Base-by-base conservation (phyloP, 202 grass and related monocot genomes). In the Setaria viridis region DNA sequence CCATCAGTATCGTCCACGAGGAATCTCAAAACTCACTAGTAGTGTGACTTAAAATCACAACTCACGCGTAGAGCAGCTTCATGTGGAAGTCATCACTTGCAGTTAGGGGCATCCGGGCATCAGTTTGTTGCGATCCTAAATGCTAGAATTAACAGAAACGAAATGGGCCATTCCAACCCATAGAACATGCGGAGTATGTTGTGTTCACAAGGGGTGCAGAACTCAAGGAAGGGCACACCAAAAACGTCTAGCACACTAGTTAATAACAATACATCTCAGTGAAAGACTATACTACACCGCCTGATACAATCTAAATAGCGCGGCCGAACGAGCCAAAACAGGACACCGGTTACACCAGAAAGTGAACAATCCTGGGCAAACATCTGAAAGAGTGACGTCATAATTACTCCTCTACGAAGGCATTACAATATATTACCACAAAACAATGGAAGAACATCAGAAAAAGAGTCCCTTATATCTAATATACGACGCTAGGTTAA, bases 331-430 rank as follows among this genome's bases (percentile, higher is more conserved):
- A 86, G 84, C 33, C 62, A 86, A 83, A 84, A 84, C 67, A 74
- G 57, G 86, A 81, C 62, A 51, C 73, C 51, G 71, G 64, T 66
- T 82, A 70, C 46, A 67, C 77, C 85, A 70, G 43, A 54, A 49
- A 68, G 42, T 56, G 80, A 73, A 79, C 79, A 67, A 82, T 71
- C 72, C 56, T 86, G 37, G 57, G 15, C 48, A 83, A 79, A 63
- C 15, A 73, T 68, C 65, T 50, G 1, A 81, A 48, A 17, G 30
- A 67, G 82, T 63, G 68, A 45, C 78, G 30, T 32, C 62, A 80
- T 87, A 90, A 78, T 85, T 83, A 82, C 79, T 86, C 47, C n/a
- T n/a, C 85, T 87, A 90, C 80, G 55, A 82, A 87, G 55, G 86
- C 64, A 74, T 64, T 69, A 80, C 82, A 81, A 50, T 71, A 87